Base-by-base conservation (phyloP, 2,329 filamentous ascomycete genomes). In the Xylaria hypoxylon region DNA sequence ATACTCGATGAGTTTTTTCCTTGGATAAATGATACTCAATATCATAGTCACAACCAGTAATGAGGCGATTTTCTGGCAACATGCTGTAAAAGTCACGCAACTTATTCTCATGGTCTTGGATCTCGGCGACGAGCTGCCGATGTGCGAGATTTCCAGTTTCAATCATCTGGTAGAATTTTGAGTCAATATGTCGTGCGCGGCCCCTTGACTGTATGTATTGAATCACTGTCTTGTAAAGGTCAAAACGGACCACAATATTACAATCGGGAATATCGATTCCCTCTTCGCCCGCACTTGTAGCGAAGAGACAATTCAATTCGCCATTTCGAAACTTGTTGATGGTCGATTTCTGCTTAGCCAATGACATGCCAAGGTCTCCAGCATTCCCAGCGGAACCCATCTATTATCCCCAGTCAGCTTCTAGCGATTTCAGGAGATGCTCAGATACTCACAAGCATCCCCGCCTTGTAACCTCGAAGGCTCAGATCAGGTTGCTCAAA, bases 191-290 rank as follows among this genome's bases (percentile, higher is more conserved):
- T 44, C 96, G 87, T 13, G 96, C 96, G 60, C 96, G 88, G 0
- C 96, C 96, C 68, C 93, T 88, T 15, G 94, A 97, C 77, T 99
- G 96, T 22, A 98, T 90, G 76, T 97, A 98, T 75, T 97, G 92
- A 59, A 98, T 98, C 78, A 97, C 89, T 0, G 95, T 97, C 11
- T 86, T 85, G 79, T 94, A 97, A 2, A 97, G 85, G 75, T 98
- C 93, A 74, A 97, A 99, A 2, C 94, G 81, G 65, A 92, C 83
- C 33, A 91, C 82, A 1, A 90, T 76, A 69, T 91, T 90, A 76
- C 89, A 91, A 62, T 90, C 87, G 0, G 89, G 89, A 53, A 91
- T 86, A 71, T 91, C 89, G 13, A 91, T 84, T 0, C 89, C 89
- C 74, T 91, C 89, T 72, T 91, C 89, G 0, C 86, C 89, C 1